phyloP scores from a whole-genome alignment of 2,329 filamentous ascomycete species.

The Neopestalotiopsis sp. region DNA sequence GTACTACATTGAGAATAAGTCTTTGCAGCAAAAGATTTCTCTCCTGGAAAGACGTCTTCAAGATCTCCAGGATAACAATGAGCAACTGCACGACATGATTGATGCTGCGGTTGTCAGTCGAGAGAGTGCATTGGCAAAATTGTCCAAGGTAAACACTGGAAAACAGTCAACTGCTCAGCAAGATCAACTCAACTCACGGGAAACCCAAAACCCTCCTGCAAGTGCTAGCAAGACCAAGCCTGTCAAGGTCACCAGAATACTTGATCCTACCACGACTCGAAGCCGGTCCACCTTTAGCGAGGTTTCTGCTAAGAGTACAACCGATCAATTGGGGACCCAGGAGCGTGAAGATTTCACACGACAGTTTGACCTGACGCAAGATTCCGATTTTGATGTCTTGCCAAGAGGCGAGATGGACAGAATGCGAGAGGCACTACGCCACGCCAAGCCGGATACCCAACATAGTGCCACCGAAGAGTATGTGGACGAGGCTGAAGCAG shows the following conservation, averaged over 20 bases:
- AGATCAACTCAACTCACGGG: constrained; percentile 27
- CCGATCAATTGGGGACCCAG: constrained; percentile 36
- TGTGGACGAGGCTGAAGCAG: constrained; percentile 23
- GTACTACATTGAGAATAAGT: constrained; percentile 56
- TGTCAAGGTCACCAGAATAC: constrained; percentile 37
- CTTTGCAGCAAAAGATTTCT: constrained; percentile 46
- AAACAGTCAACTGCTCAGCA: constrained; percentile 26
- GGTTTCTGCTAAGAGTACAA: constrained; percentile 39
- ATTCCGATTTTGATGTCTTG: constrained; percentile 38
- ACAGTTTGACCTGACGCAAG: constrained; percentile 40
- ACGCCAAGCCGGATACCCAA: constrained; percentile 32
- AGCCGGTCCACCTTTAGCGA: constrained; percentile 35
- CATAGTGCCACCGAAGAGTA: constrained; percentile 27
- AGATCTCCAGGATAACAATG: constrained; percentile 51
- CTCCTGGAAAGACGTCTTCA: constrained; percentile 51
- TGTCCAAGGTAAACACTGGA: constrained; percentile 26
- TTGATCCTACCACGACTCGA: constrained; percentile 32
- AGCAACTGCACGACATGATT: constrained; percentile 53
- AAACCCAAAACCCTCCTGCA: constrained; percentile 31
- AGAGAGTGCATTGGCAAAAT: constrained; percentile 25
- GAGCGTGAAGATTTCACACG: constrained; percentile 43
- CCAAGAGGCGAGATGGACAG: constrained; percentile 31
- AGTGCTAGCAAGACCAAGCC: constrained; percentile 31
- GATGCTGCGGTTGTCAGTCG: constrained; percentile 35
- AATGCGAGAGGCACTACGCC: constrained; percentile 26